Evolutionary conservation across 306 rosid species (phyloP), one percentile per base, ranked within the genome.

Genomic region (Sicyos edulis): DNA sequence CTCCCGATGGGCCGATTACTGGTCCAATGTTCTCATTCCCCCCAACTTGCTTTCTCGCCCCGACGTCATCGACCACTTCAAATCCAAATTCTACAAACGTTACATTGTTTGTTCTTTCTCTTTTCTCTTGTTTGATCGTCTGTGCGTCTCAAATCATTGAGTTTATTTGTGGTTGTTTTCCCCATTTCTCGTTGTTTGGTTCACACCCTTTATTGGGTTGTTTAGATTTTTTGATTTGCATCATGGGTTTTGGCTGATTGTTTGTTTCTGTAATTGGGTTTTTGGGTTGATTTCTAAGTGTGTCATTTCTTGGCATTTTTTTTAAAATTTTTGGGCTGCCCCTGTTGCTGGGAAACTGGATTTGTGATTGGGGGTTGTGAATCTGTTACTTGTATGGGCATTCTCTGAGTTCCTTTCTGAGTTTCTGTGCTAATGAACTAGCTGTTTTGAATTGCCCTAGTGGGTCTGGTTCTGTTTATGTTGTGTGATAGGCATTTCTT

Each of bases 1-100:
- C 74, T 60, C 92, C 0, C 78, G 91, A 76, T 93, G 97, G 98
- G 81, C 85, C 32, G 95, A 86, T 42, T 93, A 90, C 79, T 93
- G 95, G 97, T 74, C 86, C 77, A 90, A 87, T 81, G 79, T 90
- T 76, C 97, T 93, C 86, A 86, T 93, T 73, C 98, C 98, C 78
- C 92, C 95, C 9, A 79, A 79, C 72, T 75, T 87, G 87, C 64
- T 91, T 40, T 83, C 95, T 7, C 87, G 91, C 59, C 12, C 75
- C 74, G 98, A 88, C 57, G 95, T 93, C 42, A 61, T 87, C 47
- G 69, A 72, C 4, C 97, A 93, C 83, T 93, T 74, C 88, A 90
- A 90, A 80, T 92, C 83, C 86, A 93, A 90, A 81, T 93, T 93
- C 85, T 93, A 90, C 73, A 86, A 88, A 76, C 97, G 93, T 71